Conservation (phyloP, 441 rosid species). For the Erodium texanum region DNA sequence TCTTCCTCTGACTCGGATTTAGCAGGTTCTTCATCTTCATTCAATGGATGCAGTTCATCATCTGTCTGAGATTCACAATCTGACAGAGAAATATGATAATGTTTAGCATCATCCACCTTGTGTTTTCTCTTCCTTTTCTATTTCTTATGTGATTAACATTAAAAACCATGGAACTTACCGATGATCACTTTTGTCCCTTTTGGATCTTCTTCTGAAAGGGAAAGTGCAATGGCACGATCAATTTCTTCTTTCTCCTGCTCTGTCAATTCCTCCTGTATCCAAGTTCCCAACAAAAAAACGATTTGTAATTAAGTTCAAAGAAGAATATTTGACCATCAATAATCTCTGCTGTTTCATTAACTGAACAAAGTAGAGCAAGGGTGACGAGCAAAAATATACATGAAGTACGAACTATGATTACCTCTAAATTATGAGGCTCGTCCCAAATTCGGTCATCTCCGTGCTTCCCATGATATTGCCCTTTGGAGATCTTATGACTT, state of each 20-base stretch:
- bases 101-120: not conserved
- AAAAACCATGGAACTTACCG: constrained; percentile 40
- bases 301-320: not conserved
- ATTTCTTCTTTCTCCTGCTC: constrained; percentile 64
- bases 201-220: constrained; percentile 53
- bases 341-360: too few species aligned
- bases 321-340: not conserved
- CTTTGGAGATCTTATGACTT: constrained; percentile 27
- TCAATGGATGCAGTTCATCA: too few species aligned
- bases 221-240: constrained; percentile 69
- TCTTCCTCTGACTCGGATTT: not conserved
- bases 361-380: too few species aligned
- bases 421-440: constrained; percentile 63
- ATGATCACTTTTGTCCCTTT: constrained; percentile 24
- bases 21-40: too few species aligned
- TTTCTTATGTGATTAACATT: not conserved
- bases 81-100: not conserved
- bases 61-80: not conserved
- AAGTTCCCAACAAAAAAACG: constrained; percentile 1
- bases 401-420: not conserved
- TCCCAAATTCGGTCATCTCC: constrained; percentile 34
- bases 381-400: too few species aligned
- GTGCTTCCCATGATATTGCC: constrained; percentile 12
- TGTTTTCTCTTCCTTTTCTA: too few species aligned
- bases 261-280: constrained; percentile 41